phyloP scores from a whole-genome alignment of 1,139 yeast species.

The Hyphopichia fennica region DNA sequence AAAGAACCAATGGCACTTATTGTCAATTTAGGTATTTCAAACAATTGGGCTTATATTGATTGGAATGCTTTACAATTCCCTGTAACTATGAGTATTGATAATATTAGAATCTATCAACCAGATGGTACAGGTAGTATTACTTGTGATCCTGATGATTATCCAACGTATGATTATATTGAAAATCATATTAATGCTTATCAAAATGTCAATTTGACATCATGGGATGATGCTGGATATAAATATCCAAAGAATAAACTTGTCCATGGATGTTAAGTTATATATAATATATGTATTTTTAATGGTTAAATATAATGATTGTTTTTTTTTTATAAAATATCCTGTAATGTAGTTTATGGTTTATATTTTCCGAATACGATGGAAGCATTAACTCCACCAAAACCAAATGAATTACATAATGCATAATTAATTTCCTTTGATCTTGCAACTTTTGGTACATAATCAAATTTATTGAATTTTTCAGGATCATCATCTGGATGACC shows the following conservation, averaged over 20 bases:
- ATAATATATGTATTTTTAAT: neutral
- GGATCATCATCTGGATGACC: constrained; percentile 40
- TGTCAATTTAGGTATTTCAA: constrained; percentile 29
- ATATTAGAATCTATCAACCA: constrained; percentile 30
- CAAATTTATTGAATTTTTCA: constrained; percentile 47
- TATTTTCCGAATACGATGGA: constrained; percentile 53
- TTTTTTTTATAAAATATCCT: neutral
- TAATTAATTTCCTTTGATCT: constrained; percentile 41
- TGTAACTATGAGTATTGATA: constrained; percentile 22
- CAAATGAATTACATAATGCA: constrained; percentile 89
- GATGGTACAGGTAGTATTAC: constrained; percentile 17
- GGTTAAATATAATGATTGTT: neutral
- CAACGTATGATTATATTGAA: constrained; percentile 25
- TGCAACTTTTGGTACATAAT: constrained; percentile 58
- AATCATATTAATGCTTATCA: constrained; percentile 19
- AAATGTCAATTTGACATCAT: constrained; percentile 23
- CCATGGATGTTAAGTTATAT: constrained; percentile 1
- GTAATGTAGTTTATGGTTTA: neutral
- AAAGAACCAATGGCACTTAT: constrained; percentile 30
- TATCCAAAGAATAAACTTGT: constrained; percentile 19
- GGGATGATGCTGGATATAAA: constrained; percentile 23
- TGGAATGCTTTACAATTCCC: constrained; percentile 29
- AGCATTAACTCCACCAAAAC: constrained; percentile 96
- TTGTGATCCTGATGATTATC: constrained; percentile 27
- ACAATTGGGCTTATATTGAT: constrained; percentile 32